These are phyloP conservation scores for Peniophora sp. DNA, from an alignment of 1,284 basidiomycete species.

Conservation along the genomic window DNA sequence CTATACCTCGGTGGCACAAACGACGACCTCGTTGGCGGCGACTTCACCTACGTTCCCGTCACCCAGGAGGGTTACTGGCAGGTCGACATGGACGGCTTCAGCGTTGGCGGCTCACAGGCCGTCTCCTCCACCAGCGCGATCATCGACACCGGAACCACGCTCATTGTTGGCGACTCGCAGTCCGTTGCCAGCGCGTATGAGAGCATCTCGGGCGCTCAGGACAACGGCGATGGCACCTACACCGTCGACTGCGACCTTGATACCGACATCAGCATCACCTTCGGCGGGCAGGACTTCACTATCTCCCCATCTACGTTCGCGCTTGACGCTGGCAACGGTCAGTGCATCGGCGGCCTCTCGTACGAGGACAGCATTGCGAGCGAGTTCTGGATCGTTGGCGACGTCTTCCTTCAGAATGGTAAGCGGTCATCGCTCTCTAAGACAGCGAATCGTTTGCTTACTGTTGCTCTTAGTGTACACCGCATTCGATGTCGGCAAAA, in stretches of 20 bases:
- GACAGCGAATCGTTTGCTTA: too few species aligned
- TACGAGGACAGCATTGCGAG: constrained; percentile 3
- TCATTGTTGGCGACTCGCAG: constrained; percentile 4
- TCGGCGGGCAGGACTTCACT: constrained; percentile 13
- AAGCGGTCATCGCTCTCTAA: too few species aligned
- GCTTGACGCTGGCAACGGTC: constrained; percentile 13
- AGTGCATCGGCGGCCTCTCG: constrained; percentile 14
- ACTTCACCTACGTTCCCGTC: constrained; percentile 16
- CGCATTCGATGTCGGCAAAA: neutral
- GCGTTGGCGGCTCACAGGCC: constrained; percentile 9
- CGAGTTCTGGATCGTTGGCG: constrained; percentile 22
- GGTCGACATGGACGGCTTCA: constrained; percentile 12
- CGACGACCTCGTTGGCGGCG: constrained; percentile 10
- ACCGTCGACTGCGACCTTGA: constrained; percentile 16
- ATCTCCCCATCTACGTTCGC: constrained; percentile 17
- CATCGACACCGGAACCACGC: constrained; percentile 4
- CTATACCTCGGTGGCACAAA: constrained; percentile 33
- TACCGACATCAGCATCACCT: constrained; percentile 14
- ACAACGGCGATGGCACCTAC: constrained; percentile 4
- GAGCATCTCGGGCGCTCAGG: neutral
- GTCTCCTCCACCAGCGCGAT: constrained; percentile 4
- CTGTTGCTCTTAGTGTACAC: neutral
- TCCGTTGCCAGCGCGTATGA: neutral
- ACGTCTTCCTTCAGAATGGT: constrained; percentile 17
- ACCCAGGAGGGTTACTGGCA: constrained; percentile 19